These are phyloP conservation scores for Carex kokanica DNA, from an alignment of 176 grass and related monocot species.

Conservation along the genomic window DNA sequence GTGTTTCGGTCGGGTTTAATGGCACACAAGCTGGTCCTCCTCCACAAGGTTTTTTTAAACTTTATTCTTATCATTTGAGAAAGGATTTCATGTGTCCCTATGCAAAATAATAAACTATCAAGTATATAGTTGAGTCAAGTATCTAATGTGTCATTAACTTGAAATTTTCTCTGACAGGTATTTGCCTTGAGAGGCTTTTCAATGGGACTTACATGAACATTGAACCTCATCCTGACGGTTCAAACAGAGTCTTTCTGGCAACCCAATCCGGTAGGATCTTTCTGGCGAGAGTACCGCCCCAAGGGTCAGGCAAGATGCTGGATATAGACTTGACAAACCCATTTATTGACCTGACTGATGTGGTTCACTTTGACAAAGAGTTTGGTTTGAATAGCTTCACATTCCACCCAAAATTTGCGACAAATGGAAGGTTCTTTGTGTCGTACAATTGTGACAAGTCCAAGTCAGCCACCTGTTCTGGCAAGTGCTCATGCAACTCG, in stretches of 20 bases:
- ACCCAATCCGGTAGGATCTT: slow-evolving; percentile 26
- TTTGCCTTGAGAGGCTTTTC: slow-evolving; percentile 26
- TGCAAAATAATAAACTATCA: not conserved
- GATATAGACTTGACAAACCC: not conserved
- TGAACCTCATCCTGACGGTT: slow-evolving; percentile 25
- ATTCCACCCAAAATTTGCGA: slow-evolving; percentile 23
- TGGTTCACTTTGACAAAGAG: slow-evolving; percentile 12
- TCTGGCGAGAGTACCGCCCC: not conserved
- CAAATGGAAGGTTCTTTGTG: slow-evolving; percentile 34
- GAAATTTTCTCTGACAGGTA: not conserved
- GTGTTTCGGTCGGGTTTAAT: not conserved
- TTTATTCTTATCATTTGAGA: not conserved
- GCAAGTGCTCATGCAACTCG: slow-evolving; percentile 91
- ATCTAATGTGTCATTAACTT: not conserved
- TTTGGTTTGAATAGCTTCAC: slow-evolving; percentile 1
- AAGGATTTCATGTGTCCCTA: not conserved
- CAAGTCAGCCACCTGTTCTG: slow-evolving; percentile 57
- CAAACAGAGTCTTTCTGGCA: slow-evolving; percentile 6
- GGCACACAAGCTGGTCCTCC: not conserved
- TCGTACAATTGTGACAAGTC: slow-evolving; percentile 27
- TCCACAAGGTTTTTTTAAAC: not conserved
- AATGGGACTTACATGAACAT: not conserved
- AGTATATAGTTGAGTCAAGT: not conserved
- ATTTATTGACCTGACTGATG: slow-evolving; percentile 27
- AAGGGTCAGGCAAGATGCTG: slow-evolving; percentile 3